Evolutionary conservation across 768 basidiomycete species (phyloP).

Genomic region (Nidularia sp.): DNA sequence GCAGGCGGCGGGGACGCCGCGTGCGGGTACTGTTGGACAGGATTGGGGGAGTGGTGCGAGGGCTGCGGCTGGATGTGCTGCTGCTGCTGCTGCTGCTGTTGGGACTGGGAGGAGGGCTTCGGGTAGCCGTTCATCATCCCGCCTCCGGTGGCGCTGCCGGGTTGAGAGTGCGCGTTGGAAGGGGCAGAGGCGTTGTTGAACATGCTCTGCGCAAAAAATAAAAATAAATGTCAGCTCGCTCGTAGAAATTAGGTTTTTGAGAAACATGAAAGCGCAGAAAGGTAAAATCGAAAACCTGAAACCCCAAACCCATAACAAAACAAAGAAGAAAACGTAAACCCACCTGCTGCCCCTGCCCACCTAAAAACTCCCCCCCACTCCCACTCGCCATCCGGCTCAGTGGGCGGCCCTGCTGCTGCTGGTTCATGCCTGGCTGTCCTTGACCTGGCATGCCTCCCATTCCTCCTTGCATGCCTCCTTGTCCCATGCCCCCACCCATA

Average conservation of each 20-base stretch:
- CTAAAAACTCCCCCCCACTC: neutral
- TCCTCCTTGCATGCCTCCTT: neutral
- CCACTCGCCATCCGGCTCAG: neutral
- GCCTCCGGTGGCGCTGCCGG: neutral
- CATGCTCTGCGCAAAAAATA: neutral
- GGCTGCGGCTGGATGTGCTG: conserved; percentile 9
- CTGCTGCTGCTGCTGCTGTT: conserved; percentile 5
- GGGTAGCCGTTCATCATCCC: neutral
- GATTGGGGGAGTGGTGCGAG: conserved; percentile 7
- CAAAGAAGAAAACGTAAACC: too few species aligned
- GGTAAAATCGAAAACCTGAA: too few species aligned
- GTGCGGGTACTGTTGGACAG: conserved; percentile 3
- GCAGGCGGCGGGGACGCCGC: neutral
- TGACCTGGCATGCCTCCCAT: neutral
- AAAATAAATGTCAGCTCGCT: neutral
- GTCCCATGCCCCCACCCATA: neutral
- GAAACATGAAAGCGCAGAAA: too few species aligned
- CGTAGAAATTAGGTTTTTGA: too few species aligned
- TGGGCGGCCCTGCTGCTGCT: too few species aligned
- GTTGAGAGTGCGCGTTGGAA: too few species aligned
- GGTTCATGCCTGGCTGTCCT: too few species aligned
- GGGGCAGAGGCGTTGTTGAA: too few species aligned
- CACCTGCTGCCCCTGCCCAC: neutral
- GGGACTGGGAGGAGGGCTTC: neutral
- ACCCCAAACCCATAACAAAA: too few species aligned